Conservation (phyloP, 1,284 basidiomycete species). For the Ceratobasidium theobromae region DNA sequence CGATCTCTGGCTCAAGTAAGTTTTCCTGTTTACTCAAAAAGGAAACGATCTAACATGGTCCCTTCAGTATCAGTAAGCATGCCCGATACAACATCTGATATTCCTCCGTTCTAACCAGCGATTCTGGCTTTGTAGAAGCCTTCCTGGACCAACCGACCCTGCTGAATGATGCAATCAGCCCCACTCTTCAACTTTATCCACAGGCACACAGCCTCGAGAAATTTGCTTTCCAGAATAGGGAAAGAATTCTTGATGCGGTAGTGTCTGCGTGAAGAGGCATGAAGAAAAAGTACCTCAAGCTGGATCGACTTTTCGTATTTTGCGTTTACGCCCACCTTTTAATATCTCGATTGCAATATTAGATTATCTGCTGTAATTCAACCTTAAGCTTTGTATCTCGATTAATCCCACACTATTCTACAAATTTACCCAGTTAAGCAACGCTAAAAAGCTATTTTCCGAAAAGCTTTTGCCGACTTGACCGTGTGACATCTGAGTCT, state of each 20-base stretch:
- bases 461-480: no score
- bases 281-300: no score
- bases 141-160: neutral
- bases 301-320: no score
- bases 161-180: neutral
- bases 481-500: no score
- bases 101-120: neutral
- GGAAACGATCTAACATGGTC: neutral
- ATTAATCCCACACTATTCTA: no score
- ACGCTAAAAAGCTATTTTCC: no score
- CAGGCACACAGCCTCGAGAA: neutral
- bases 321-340: no score
- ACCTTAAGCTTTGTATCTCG: no score
- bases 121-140: no score
- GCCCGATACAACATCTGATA: neutral
- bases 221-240: neutral
- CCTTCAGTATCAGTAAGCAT: neutral
- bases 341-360: no score
- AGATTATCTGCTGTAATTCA: no score
- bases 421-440: no score
- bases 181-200: neutral
- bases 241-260: neutral
- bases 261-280: neutral
- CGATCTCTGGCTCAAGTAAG: conserved; percentile 15
- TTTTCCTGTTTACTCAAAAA: neutral